These are phyloP conservation scores for Schrenkiella parvula DNA, from an alignment of 345 rosid genomes.

Conservation along the genomic window DNA sequence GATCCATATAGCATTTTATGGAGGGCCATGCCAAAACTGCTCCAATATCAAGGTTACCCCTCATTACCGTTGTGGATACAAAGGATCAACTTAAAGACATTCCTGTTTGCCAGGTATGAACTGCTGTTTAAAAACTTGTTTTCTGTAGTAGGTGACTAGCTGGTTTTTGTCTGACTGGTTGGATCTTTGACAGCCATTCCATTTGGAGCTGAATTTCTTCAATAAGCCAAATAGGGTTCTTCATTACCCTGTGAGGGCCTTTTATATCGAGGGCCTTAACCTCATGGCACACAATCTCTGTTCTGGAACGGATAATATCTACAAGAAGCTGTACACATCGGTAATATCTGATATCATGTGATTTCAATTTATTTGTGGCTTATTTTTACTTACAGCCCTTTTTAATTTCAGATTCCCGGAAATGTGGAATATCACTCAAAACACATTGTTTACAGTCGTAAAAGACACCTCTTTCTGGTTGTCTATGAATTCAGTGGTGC, in stretches of 20 bases:
- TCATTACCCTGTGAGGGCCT: constrained; percentile 91
- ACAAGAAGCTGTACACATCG: constrained; percentile 85
- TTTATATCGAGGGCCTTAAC: constrained; percentile 78
- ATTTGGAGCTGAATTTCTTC: constrained; percentile 96
- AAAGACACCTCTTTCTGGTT: constrained; percentile 73
- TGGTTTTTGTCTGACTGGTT: constrained; percentile 32
- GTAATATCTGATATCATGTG: constrained; percentile 39
- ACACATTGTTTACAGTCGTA: constrained; percentile 65
- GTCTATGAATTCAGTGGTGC: constrained; percentile 84
- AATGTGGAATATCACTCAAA: constrained; percentile 77
- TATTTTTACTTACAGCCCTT: neutral
- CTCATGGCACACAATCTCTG: constrained; percentile 88
- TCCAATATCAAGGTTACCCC: constrained; percentile 92
- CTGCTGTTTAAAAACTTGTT: constrained; percentile 13
- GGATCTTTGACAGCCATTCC: constrained; percentile 72
- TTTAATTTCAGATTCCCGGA: constrained; percentile 68
- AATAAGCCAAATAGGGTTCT: constrained; percentile 88
- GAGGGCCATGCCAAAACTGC: constrained; percentile 95
- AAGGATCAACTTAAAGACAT: constrained; percentile 75
- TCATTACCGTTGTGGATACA: constrained; percentile 62
- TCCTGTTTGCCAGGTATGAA: constrained; percentile 80
- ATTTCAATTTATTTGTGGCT: neutral
- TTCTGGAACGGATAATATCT: constrained; percentile 70
- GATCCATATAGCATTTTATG: constrained; percentile 79
- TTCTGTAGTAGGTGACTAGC: constrained; percentile 13